Evolutionary conservation across 208 protist genomes (phyloP).

Genomic region (Crithidia sp.): DNA sequence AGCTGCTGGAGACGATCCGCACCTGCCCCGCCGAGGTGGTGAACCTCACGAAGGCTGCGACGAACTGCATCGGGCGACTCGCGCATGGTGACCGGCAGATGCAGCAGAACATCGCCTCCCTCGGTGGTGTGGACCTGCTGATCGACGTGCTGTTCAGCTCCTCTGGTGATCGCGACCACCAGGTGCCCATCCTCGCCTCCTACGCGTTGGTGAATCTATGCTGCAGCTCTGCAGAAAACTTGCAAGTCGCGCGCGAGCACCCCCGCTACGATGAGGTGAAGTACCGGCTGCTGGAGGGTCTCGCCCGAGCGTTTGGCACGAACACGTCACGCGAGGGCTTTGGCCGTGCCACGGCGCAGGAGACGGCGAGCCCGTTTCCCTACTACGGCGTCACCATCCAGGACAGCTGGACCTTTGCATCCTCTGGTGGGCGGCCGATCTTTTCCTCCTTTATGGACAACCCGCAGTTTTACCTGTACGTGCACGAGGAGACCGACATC

Average conservation of each 20-base stretch:
- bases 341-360: slow-evolving; percentile 82
- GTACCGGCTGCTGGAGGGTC: slow-evolving; percentile 87
- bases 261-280: slow-evolving; percentile 84
- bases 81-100: slow-evolving; percentile 83
- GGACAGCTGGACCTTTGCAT: slow-evolving; percentile 76
- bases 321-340: slow-evolving; percentile 86
- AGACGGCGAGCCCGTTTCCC: slow-evolving; percentile 70
- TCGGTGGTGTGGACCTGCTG: slow-evolving; percentile 85
- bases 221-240: slow-evolving; percentile 83
- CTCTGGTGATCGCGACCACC: slow-evolving; percentile 84
- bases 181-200: slow-evolving; percentile 89
- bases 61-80: slow-evolving; percentile 87
- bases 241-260: slow-evolving; percentile 72
- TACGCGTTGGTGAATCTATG: slow-evolving; percentile 92
- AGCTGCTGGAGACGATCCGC: slow-evolving; percentile 88
- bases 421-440: slow-evolving; percentile 84
- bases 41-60: slow-evolving; percentile 86
- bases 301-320: slow-evolving; percentile 85
- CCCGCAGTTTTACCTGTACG: slow-evolving; percentile 88
- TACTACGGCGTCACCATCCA: slow-evolving; percentile 91
- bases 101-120: slow-evolving; percentile 76
- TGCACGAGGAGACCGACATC: slow-evolving; percentile 69
- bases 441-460: slow-evolving; percentile 94
- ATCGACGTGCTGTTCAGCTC: slow-evolving; percentile 89
- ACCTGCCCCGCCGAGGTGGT: slow-evolving; percentile 87